A percentile compares a stretch with the other conserved stretches of the same genome.
These are phyloP conservation scores for Cordyceps farinosa DNA, from an alignment of 2,329 filamentous ascomycete genomes.

Conservation along the genomic window DNA sequence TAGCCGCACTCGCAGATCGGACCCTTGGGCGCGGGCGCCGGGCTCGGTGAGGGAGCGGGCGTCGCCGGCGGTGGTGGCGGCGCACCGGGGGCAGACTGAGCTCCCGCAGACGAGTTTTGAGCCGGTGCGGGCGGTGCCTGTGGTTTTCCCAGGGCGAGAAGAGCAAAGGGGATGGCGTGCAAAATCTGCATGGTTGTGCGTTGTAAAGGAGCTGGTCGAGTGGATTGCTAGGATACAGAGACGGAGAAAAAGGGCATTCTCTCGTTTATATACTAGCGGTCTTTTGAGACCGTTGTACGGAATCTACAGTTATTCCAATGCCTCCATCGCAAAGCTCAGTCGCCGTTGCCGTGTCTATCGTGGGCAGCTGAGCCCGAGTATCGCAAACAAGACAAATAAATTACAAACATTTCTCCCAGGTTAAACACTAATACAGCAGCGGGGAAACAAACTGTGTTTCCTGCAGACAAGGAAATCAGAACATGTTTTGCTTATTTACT, in stretches of 20 bases:
- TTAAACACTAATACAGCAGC: not conserved
- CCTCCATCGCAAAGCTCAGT: not conserved
- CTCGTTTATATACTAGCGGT: not conserved
- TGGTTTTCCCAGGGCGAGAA: slow-evolving; percentile 21
- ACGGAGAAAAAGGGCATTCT: too few species aligned
- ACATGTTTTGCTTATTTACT: too few species aligned
- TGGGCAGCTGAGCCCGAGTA: not conserved
- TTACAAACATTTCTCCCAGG: not conserved
- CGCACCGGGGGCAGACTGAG: slow-evolving; percentile 23
- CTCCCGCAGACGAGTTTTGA: slow-evolving; percentile 19
- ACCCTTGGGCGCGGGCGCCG: slow-evolving; percentile 23
- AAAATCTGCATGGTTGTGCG: slow-evolving; percentile 7
- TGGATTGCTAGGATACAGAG: not conserved
- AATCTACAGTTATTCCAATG: too few species aligned
- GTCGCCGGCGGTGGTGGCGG: slow-evolving; percentile 22
- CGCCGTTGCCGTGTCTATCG: too few species aligned
- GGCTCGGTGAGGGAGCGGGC: slow-evolving; percentile 16
- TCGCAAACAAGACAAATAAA: slow-evolving; percentile 9
- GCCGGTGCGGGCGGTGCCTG: slow-evolving; percentile 19
- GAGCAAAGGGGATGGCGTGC: slow-evolving; percentile 8
- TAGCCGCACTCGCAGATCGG: slow-evolving; percentile 40
- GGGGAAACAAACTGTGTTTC: not conserved
- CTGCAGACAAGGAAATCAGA: not conserved
- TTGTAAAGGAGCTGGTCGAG: not conserved
- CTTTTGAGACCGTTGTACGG: too few species aligned